Conservation (phyloP, 805 yeast genomes). For the Yamadazyma kitorensis region DNA sequence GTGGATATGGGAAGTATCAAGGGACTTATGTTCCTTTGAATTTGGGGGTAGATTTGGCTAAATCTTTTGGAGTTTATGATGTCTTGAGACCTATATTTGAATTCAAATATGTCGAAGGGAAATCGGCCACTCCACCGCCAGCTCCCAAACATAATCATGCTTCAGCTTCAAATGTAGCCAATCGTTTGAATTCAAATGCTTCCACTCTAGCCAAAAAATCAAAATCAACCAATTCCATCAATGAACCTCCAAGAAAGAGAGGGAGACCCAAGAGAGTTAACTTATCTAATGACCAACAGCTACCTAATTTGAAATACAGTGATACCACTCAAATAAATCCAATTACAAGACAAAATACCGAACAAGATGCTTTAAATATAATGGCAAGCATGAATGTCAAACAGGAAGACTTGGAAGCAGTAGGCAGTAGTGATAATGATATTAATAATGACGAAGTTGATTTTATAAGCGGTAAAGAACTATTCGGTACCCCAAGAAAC, state of each 20-base stretch:
- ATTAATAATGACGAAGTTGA: constrained; percentile 26
- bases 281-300: constrained; percentile 12
- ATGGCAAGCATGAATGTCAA: constrained; percentile 26
- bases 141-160: constrained; percentile 48
- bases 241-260: constrained; percentile 32
- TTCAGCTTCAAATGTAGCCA: constrained; percentile 41
- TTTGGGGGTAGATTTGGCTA: constrained; percentile 39
- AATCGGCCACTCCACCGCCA: constrained; percentile 43
- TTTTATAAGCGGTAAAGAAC: constrained; percentile 36
- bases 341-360: constrained; percentile 36
- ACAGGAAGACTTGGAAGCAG: constrained; percentile 36
- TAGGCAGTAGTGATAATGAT: constrained; percentile 29
- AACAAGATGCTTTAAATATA: constrained; percentile 36
- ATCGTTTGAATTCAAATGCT: constrained; percentile 18
- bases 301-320: constrained; percentile 28
- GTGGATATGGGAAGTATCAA: constrained; percentile 70
- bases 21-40: constrained; percentile 46
- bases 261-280: constrained; percentile 37
- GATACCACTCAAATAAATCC: constrained; percentile 34
- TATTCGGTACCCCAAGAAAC: constrained; percentile 40
- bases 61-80: constrained; percentile 43
- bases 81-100: constrained; percentile 65
- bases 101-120: constrained; percentile 45
- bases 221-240: constrained; percentile 22
- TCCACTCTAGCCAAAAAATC: constrained; percentile 17